A percentile compares a stretch with the other conserved stretches of the same genome.
Evolutionary conservation across 2,329 filamentous ascomycete genomes (phyloP).

Genomic region (Nothopassalora personata): DNA sequence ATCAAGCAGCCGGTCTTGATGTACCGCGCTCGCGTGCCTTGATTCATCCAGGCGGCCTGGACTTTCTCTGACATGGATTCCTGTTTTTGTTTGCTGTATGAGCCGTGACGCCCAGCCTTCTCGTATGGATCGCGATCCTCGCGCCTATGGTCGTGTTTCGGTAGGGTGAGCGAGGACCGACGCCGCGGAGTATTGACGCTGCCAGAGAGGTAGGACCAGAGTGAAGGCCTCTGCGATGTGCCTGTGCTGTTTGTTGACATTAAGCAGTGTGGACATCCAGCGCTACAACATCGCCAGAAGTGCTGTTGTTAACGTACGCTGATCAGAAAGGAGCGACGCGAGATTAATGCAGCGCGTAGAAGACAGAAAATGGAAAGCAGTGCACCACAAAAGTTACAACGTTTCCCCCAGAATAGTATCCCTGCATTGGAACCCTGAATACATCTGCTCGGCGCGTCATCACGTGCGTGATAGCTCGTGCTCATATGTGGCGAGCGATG

Average conservation of each 20-base stretch:
- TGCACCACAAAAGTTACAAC: neutral
- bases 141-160: conserved; percentile 35
- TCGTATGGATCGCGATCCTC: conserved; percentile 40
- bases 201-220: conserved; percentile 49
- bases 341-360: neutral
- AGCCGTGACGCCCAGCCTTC: conserved; percentile 41
- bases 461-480: too few relatives aligned
- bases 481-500: neutral
- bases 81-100: conserved; percentile 24
- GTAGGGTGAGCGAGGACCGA: conserved; percentile 50
- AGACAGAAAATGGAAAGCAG: neutral
- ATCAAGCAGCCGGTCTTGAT: conserved; percentile 59
- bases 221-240: conserved; percentile 20
- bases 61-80: conserved; percentile 31
- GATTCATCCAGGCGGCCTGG: conserved; percentile 53
- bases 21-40: conserved; percentile 56
- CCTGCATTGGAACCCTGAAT: too few relatives aligned
- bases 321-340: conserved; percentile 1
- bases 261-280: conserved; percentile 3
- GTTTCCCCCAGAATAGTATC: too few relatives aligned
- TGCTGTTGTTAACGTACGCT: neutral
- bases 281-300: conserved; percentile 4
- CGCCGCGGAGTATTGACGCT: conserved; percentile 42
- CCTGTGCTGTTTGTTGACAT: conserved; percentile 12
- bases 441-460: too few relatives aligned